Evolutionary conservation across 495 filamentous ascomycete species (phyloP).

Genomic region (Penicillium roqueforti): DNA sequence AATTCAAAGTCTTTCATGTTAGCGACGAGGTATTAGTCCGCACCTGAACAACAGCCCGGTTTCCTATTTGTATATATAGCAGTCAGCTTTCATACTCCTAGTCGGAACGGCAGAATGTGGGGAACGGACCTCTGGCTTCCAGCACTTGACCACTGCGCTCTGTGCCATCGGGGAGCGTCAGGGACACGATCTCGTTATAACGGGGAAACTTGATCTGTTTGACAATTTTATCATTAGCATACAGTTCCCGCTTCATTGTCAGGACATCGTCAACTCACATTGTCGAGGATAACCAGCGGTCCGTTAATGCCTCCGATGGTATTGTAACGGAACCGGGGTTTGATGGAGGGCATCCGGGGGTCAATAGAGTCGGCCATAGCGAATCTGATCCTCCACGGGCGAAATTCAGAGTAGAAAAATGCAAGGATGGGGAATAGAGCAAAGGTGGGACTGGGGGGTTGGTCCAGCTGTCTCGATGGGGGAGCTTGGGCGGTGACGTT

Average conservation of each 20-base stretch:
- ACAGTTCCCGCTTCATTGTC: neutral
- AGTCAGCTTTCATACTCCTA: neutral
- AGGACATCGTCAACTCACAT: conserved; percentile 51
- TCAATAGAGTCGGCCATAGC: conserved; percentile 62
- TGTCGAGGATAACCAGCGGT: conserved; percentile 93
- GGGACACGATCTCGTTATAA: conserved; percentile 96
- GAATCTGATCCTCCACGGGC: conserved; percentile 23
- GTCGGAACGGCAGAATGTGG: neutral
- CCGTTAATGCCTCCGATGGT: conserved; percentile 98
- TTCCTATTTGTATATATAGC: conserved; percentile 50
- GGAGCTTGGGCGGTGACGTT: conserved; percentile 29
- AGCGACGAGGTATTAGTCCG: conserved; percentile 11
- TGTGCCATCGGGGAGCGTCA: conserved; percentile 93
- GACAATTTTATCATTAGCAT: conserved; percentile 9
- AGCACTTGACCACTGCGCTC: conserved; percentile 93
- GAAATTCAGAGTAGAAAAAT: conserved; percentile 7
- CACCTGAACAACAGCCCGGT: conserved; percentile 88
- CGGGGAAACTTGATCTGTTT: conserved; percentile 88
- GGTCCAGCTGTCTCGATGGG: conserved; percentile 27
- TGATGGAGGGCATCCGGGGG: conserved; percentile 75
- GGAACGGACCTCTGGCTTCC: conserved; percentile 80
- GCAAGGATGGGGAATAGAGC: conserved; percentile 15
- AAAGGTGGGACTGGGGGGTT: conserved; percentile 24
- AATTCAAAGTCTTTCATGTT: conserved; percentile 24
- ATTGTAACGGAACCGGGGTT: conserved; percentile 91